Conservation (phyloP, 805 yeast genomes). For the Saccharomyces cerevisiae region DNA sequence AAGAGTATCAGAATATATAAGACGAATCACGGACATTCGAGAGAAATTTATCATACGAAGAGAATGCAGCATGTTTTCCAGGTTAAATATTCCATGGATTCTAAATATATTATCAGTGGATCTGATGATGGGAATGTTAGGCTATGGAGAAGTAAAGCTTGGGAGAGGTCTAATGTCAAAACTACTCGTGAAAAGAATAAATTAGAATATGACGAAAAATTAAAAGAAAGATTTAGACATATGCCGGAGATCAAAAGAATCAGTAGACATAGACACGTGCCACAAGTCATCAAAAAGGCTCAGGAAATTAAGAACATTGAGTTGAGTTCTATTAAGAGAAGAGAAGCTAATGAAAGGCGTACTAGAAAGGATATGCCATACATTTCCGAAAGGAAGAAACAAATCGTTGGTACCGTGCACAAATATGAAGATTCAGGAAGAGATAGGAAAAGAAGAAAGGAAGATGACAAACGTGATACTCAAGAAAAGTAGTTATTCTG, state of each 20-base stretch:
- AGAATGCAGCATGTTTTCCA: slow-evolving; percentile 94
- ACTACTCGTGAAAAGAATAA: slow-evolving; percentile 72
- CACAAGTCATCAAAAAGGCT: slow-evolving; percentile 80
- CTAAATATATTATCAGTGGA: slow-evolving; percentile 79
- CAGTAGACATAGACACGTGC: slow-evolving; percentile 86
- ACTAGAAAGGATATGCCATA: slow-evolving; percentile 58
- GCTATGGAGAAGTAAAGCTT: slow-evolving; percentile 83
- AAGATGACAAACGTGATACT: slow-evolving; percentile 5
- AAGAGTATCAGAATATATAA: slow-evolving; percentile 79
- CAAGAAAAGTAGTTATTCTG: slow-evolving; percentile 1
- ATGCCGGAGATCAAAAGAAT: slow-evolving; percentile 96
- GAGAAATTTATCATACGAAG: slow-evolving; percentile 93
- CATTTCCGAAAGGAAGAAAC: slow-evolving; percentile 74
- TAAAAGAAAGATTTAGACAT: slow-evolving; percentile 84
- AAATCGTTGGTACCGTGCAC: slow-evolving; percentile 73
- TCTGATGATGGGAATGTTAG: slow-evolving; percentile 95
- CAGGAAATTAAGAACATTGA: slow-evolving; percentile 76
- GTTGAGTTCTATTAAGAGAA: slow-evolving; percentile 60
- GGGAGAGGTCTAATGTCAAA: slow-evolving; percentile 75
- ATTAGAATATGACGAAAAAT: slow-evolving; percentile 82
- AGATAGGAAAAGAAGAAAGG: slow-evolving; percentile 8
- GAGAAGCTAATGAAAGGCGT: slow-evolving; percentile 75
- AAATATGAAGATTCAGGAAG: slow-evolving; percentile 36
- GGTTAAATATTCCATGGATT: slow-evolving; percentile 79
- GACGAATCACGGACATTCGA: slow-evolving; percentile 75